These are phyloP conservation scores for Verbena officinalis DNA, from an alignment of 257 asterid genomes.

Conservation along the genomic window DNA sequence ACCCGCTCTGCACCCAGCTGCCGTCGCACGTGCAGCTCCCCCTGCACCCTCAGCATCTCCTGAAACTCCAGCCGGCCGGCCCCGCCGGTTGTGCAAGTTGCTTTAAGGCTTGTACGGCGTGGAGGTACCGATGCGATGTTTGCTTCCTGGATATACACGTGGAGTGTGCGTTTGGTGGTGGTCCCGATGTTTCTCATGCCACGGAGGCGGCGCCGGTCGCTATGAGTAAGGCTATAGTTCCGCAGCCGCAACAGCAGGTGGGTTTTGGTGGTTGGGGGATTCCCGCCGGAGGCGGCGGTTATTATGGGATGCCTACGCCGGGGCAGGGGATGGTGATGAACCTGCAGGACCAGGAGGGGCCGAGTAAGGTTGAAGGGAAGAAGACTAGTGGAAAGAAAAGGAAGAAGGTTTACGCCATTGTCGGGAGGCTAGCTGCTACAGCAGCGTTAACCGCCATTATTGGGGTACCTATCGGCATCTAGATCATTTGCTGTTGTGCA, in stretches of 20 bases:
- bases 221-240: background rate
- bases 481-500: no score
- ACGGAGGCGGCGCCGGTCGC: background rate
- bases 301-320: background rate
- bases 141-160: constrained; percentile 33
- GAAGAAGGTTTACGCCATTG: background rate
- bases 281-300: background rate
- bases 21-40: constrained; percentile 17
- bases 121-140: constrained; percentile 33
- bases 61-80: constrained; percentile 17
- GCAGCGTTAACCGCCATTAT: background rate
- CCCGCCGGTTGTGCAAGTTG: constrained; percentile 25
- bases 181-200: background rate
- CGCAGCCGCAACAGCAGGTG: constrained; percentile 2
- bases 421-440: background rate
- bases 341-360: background rate
- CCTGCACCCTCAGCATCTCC: constrained; percentile 20
- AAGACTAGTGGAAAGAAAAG: background rate
- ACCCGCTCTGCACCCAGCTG: constrained; percentile 32
- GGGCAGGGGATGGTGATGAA: background rate
- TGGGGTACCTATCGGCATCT: constrained; percentile 23
- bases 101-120: constrained; percentile 26
- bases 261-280: constrained; percentile 5
- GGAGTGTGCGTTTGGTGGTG: constrained; percentile 22
- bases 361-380: background rate